Percentiles rank a stretch among this genome's conserved stretches.
phyloP scores from a whole-genome alignment of 2,329 filamentous ascomycete genomes.

The Byssochlamys sp. region DNA sequence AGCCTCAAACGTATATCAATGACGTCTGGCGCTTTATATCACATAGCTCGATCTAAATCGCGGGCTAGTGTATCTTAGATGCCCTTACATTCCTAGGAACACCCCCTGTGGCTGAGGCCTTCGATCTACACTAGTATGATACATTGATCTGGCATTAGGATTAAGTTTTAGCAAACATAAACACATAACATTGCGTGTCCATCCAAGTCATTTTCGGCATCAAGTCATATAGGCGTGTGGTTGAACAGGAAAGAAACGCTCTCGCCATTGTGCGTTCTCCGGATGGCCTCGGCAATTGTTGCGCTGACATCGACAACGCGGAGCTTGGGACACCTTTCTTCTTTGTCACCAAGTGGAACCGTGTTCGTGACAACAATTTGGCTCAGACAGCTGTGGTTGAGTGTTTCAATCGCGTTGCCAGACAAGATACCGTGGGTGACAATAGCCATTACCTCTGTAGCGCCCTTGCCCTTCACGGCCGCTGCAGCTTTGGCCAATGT shows the following conservation, averaged over 20 bases:
- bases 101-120: no score
- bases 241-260: slow-evolving; percentile 42
- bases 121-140: neutral
- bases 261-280: slow-evolving; percentile 44
- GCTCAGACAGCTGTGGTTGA: slow-evolving; percentile 68
- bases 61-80: no score
- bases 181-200: neutral
- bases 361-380: slow-evolving; percentile 83
- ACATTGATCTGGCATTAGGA: neutral
- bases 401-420: slow-evolving; percentile 74
- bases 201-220: neutral
- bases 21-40: no score
- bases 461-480: slow-evolving; percentile 76
- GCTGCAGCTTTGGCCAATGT: slow-evolving; percentile 80
- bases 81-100: no score
- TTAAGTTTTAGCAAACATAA: neutral
- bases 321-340: slow-evolving; percentile 65
- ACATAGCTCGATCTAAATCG: no score
- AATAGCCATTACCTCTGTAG: slow-evolving; percentile 81
- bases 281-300: slow-evolving; percentile 48
- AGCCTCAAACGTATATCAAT: no score
- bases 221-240: neutral
- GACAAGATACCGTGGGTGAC: slow-evolving; percentile 90
- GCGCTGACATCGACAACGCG: slow-evolving; percentile 87
- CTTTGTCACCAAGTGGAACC: slow-evolving; percentile 73